phyloP scores from a whole-genome alignment of 805 yeast genomes.

The Kodamaea hsintzibuensis region DNA sequence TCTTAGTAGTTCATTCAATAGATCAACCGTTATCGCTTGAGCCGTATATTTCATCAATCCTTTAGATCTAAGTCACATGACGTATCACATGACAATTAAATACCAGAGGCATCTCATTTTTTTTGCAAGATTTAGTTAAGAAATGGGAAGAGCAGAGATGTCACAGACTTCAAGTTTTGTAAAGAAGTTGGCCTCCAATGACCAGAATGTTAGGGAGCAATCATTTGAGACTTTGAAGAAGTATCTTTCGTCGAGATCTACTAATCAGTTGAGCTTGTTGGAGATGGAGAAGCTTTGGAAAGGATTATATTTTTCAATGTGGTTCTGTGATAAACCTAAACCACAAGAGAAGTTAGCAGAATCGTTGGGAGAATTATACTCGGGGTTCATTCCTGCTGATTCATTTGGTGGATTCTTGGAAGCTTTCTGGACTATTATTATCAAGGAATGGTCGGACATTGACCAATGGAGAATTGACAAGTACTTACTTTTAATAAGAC shows the following conservation, averaged over 20 bases:
- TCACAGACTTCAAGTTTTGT: slow-evolving; percentile 57
- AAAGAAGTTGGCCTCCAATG: slow-evolving; percentile 81
- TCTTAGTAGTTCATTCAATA: too few relatives aligned
- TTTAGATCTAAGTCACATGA: background rate
- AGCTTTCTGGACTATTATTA: slow-evolving; percentile 80
- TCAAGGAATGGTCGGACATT: slow-evolving; percentile 78
- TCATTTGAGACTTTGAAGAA: slow-evolving; percentile 67
- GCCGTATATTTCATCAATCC: too few relatives aligned
- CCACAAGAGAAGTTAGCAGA: slow-evolving; percentile 87
- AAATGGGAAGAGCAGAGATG: slow-evolving; percentile 10
- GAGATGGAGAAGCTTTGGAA: slow-evolving; percentile 90
- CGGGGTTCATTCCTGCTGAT: slow-evolving; percentile 41
- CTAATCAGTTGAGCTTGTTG: slow-evolving; percentile 42
- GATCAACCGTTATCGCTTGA: too few relatives aligned
- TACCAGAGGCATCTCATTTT: background rate
- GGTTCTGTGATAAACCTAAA: slow-evolving; percentile 92
- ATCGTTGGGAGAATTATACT: slow-evolving; percentile 60
- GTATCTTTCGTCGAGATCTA: slow-evolving; percentile 47
- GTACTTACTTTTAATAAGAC: slow-evolving; percentile 76
- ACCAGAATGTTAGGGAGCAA: slow-evolving; percentile 69
- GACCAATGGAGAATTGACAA: slow-evolving; percentile 90
- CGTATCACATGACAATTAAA: too few relatives aligned
- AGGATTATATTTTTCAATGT: slow-evolving; percentile 93
- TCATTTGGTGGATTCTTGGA: slow-evolving; percentile 55
- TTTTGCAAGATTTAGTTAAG: background rate